These are phyloP conservation scores for Pleurotus pulmonarius DNA, from an alignment of 768 basidiomycete species.

Conservation along the genomic window DNA sequence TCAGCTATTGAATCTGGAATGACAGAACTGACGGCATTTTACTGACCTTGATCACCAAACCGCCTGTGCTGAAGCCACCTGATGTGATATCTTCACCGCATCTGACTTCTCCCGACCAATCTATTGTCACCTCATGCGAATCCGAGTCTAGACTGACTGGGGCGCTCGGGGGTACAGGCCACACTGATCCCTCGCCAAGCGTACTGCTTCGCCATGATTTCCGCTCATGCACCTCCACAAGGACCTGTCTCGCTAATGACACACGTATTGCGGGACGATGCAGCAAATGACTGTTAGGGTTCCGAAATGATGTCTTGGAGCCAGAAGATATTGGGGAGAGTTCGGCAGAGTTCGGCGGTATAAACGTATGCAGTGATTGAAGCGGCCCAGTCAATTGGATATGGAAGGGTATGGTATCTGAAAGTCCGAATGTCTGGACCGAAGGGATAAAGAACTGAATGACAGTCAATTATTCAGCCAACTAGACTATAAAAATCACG, in stretches of 20 bases:
- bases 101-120: slow-evolving; percentile 58
- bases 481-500: background rate
- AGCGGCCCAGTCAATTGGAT: slow-evolving; percentile 54
- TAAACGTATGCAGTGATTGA: slow-evolving; percentile 42
- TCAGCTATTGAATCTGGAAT: background rate
- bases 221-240: slow-evolving; percentile 28
- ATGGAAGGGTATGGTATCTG: slow-evolving; percentile 62
- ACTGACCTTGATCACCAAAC: slow-evolving; percentile 39
- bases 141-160: slow-evolving; percentile 9
- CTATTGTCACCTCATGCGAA: slow-evolving; percentile 24
- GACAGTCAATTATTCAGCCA: background rate
- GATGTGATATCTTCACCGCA: slow-evolving; percentile 31
- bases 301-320: background rate
- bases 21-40: background rate
- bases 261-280: slow-evolving; percentile 35
- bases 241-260: slow-evolving; percentile 49
- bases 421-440: slow-evolving; percentile 47
- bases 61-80: slow-evolving; percentile 43
- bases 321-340: slow-evolving; percentile 10
- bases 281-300: slow-evolving; percentile 6
- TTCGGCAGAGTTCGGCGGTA: slow-evolving; percentile 23
- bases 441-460: slow-evolving; percentile 59
- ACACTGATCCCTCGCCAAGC: slow-evolving; percentile 47
- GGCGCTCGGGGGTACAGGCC: slow-evolving; percentile 37
- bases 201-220: slow-evolving; percentile 34